Percentiles rank a stretch among this genome's conserved stretches.
Evolutionary conservation across 805 yeast genomes (phyloP).

Genomic region (Pichia kluyveri): DNA sequence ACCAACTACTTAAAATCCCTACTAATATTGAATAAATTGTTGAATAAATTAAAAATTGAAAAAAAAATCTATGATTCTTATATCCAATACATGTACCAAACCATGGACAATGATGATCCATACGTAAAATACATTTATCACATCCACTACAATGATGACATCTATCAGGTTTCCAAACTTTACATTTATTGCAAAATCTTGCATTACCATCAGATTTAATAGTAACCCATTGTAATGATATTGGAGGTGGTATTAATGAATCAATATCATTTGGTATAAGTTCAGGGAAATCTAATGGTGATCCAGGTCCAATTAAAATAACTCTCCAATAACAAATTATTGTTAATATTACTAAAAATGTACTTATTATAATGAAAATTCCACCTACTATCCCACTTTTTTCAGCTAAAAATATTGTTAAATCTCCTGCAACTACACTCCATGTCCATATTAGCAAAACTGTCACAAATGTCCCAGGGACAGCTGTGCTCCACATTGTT

Average conservation of each 20-base stretch:
- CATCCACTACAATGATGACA: conserved; percentile 50
- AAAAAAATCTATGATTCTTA: conserved; percentile 67
- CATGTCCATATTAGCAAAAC: conserved; percentile 39
- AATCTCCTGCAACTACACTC: conserved; percentile 28
- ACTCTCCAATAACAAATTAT: conserved; percentile 19
- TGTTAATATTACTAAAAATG: background rate
- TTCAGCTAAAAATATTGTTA: conserved; percentile 14
- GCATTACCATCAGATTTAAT: conserved; percentile 52
- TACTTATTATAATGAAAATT: background rate
- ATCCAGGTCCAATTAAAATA: conserved; percentile 51
- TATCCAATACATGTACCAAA: conserved; percentile 83
- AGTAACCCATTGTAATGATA: conserved; percentile 29
- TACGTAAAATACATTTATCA: conserved; percentile 35
- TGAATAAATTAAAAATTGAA: conserved; percentile 59
- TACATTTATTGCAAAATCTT: conserved; percentile 47
- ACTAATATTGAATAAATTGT: conserved; percentile 38
- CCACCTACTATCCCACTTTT: background rate
- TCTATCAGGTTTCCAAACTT: conserved; percentile 52
- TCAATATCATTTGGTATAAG: conserved; percentile 20
- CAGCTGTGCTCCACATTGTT: conserved; percentile 19
- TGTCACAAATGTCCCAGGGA: conserved; percentile 42
- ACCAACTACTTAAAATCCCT: conserved; percentile 35
- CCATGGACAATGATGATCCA: conserved; percentile 82
- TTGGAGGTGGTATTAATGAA: conserved; percentile 30
- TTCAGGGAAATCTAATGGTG: conserved; percentile 49